phyloP scores from a whole-genome alignment of 78 protist species.

The Mastigamoeba balamuthi region DNA sequence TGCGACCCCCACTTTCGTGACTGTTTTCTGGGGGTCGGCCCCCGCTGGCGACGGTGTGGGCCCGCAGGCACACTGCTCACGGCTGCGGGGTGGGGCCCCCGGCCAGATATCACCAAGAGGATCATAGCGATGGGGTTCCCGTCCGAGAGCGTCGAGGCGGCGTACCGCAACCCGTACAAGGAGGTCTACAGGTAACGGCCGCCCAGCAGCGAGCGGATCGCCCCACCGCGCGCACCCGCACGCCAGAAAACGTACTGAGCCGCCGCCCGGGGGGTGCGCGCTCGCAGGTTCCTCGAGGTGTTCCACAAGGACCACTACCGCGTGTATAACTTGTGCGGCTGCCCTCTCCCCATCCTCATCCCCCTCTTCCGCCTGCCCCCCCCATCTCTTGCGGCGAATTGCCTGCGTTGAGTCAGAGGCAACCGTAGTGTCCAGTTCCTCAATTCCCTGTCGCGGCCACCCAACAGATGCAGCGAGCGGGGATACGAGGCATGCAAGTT shows the following conservation, averaged over 20 bases:
- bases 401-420: background rate
- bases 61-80: background rate
- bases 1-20: background rate
- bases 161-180: slow-evolving; percentile 46
- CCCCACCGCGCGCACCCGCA: background rate
- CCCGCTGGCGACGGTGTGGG: background rate
- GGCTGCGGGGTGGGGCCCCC: too few species aligned
- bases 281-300: slow-evolving; percentile 35
- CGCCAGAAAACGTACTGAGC: background rate
- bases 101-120: slow-evolving; percentile 36
- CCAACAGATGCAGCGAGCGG: slow-evolving; percentile 59
- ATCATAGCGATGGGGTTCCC: slow-evolving; percentile 67
- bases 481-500: slow-evolving; percentile 56
- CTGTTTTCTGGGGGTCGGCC: background rate
- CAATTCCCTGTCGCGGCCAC: too few species aligned
- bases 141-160: slow-evolving; percentile 51
- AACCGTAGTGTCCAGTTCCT: background rate
- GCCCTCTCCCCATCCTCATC: background rate
- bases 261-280: background rate
- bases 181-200: slow-evolving; percentile 2
- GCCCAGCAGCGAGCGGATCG: background rate
- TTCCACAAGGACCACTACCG: slow-evolving; percentile 44
- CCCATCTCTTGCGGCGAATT: too few species aligned
- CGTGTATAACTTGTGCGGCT: slow-evolving; percentile 59
- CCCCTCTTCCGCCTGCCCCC: too few species aligned